Base-by-base conservation (phyloP, 306 rosid genomes). In the Glycine tomentella region DNA sequence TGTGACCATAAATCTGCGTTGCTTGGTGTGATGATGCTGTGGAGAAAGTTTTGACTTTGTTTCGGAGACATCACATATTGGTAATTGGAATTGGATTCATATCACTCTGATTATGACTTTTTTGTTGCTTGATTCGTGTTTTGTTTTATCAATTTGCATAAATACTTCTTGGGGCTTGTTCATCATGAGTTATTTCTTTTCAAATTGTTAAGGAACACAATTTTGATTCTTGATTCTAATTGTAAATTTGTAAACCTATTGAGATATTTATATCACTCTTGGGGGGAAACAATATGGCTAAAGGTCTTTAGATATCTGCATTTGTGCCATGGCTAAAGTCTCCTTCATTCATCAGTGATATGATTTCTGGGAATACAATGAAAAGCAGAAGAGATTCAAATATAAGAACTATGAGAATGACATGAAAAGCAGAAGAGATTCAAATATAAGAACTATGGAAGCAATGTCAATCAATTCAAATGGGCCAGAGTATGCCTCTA, bases 401-500 rank as follows among this genome's bases (percentile, higher is more conserved):
- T n/a, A n/a, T n/a, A n/a, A n/a, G n/a, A n/a, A n/a, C n/a, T n/a
- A n/a, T n/a, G n/a, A n/a, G n/a, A n/a, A n/a, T n/a, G 67, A 84
- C 40, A 50, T 63, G 49, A 84, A 77, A 15, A 70, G 58, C 69
- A 79, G 42, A 53, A 71, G 69, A 17, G 89, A 84, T 78, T 73
- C 86, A 77, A 58, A 38, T 66, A 83, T 33, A 51, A 78, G 65
- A 64, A 78, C 79, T 9, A 14, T 51, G 83, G 87, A 83, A 42
- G 59, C 67, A 55, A 55, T 70, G 56, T 69, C 89, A 8, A 63
- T 77, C 33, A 55, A 46, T 48, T 78, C 77, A 4, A 73, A n/a
- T 33, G 83, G 31, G 34, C 76, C 87, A 8, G 78, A 80, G 52
- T 70, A 50, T 76, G 61, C 59, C 0, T 40, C 76, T 80, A 81